phyloP scores from a whole-genome alignment of 1,139 yeast genomes.

The Zygosaccharomyces sapae region DNA sequence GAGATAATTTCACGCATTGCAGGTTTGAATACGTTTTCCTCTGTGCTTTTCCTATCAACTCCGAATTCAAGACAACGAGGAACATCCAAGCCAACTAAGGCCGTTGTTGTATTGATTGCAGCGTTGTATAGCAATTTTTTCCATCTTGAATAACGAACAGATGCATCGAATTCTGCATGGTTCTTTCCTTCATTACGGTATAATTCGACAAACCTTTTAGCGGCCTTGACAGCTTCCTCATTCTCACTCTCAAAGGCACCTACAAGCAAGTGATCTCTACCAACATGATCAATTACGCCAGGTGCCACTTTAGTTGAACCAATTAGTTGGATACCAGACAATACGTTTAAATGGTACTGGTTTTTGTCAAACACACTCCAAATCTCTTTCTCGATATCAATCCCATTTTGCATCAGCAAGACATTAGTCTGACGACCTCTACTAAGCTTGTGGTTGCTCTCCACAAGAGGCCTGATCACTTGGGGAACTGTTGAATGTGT shows the following conservation, averaged over 20 bases:
- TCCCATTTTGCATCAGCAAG: conserved; percentile 55
- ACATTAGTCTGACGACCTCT: conserved; percentile 38
- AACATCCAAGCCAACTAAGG: conserved; percentile 47
- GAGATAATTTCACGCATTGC: conserved; percentile 50
- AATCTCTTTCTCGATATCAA: conserved; percentile 52
- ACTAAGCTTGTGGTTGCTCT: conserved; percentile 22
- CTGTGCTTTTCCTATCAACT: conserved; percentile 36
- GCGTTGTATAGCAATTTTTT: conserved; percentile 55
- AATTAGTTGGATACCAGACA: conserved; percentile 53
- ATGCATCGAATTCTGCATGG: conserved; percentile 39
- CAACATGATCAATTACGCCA: conserved; percentile 32
- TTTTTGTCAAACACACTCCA: conserved; percentile 42
- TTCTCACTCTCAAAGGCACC: conserved; percentile 44
- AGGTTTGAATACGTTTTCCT: conserved; percentile 42
- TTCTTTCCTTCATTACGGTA: conserved; percentile 40
- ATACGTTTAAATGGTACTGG: conserved; percentile 32
- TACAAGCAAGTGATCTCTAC: conserved; percentile 7
- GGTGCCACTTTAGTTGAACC: conserved; percentile 38
- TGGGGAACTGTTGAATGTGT: conserved; percentile 42
- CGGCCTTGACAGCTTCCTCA: conserved; percentile 23
- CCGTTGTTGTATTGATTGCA: conserved; percentile 50
- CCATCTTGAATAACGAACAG: conserved; percentile 54
- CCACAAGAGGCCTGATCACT: conserved; percentile 46
- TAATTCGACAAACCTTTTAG: conserved; percentile 40
- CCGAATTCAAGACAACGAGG: conserved; percentile 46